A percentile compares a stretch with the other conserved stretches of the same genome.
Evolutionary conservation across 257 asterid species (phyloP).

Genomic region (Przewalskia tangutica): DNA sequence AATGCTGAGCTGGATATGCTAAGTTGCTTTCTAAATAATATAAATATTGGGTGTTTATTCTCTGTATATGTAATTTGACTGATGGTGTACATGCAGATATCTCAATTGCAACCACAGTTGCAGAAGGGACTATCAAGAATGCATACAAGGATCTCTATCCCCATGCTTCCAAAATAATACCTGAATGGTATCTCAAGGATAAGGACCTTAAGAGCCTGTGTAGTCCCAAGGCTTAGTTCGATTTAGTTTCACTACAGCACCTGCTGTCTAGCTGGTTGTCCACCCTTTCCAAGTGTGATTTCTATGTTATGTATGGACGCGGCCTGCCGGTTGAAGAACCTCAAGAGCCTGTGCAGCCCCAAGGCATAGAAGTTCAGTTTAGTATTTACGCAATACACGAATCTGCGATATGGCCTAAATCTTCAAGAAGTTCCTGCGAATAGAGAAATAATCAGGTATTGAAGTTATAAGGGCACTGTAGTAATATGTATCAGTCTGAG

Average conservation of each 20-base stretch:
- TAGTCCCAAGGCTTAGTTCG: constrained; percentile 36
- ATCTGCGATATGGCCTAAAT: background rate
- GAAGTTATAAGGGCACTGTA: background rate
- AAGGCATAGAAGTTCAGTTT: constrained; percentile 12
- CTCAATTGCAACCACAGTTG: constrained; percentile 70
- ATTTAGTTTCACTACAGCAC: background rate
- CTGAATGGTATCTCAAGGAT: constrained; percentile 67
- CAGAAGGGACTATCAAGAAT: constrained; percentile 85
- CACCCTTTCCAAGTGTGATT: background rate
- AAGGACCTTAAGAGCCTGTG: constrained; percentile 59
- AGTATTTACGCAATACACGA: background rate
- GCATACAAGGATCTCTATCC: constrained; percentile 77
- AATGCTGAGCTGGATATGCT: too few relatives aligned
- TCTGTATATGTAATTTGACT: background rate
- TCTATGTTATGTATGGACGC: background rate
- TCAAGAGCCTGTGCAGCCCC: constrained; percentile 57
- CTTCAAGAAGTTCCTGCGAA: background rate
- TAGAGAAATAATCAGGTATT: background rate
- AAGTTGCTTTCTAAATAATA: background rate
- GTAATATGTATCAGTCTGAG: background rate
- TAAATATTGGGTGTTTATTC: background rate
- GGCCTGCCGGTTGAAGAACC: constrained; percentile 21
- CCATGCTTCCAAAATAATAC: constrained; percentile 59
- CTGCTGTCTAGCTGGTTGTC: background rate
- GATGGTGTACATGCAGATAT: constrained; percentile 40